A percentile compares a stretch with the other conserved stretches of the same genome.
Conservation (phyloP, 441 rosid genomes). For the Sinapis alba region DNA sequence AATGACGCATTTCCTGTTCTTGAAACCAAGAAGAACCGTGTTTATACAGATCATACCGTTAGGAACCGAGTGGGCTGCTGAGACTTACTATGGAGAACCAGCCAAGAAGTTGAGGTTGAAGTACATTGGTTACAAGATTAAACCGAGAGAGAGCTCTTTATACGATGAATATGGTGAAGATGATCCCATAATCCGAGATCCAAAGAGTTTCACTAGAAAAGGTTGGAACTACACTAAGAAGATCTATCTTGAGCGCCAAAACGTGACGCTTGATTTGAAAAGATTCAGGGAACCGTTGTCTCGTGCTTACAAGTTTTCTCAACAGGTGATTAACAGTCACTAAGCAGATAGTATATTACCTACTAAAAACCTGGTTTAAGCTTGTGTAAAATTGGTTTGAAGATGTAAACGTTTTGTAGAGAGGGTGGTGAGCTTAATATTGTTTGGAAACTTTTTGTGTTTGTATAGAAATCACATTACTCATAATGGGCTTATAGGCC, state of each 20-base stretch:
- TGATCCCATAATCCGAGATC: conserved; percentile 50
- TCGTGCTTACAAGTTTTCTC: conserved; percentile 35
- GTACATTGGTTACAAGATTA: conserved; percentile 70
- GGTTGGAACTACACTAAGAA: conserved; percentile 91
- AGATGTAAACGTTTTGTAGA: background rate
- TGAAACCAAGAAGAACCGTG: conserved; percentile 65
- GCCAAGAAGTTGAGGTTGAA: conserved; percentile 75
- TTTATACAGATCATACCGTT: conserved; percentile 85
- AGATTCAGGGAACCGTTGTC: conserved; percentile 56
- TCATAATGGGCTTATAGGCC: background rate
- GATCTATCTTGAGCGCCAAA: conserved; percentile 80
- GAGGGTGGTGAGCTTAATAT: background rate
- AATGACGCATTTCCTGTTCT: conserved; percentile 87
- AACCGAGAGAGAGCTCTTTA: conserved; percentile 73
- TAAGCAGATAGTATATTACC: background rate
- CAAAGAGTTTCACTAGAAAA: conserved; percentile 55
- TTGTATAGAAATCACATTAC: no score
- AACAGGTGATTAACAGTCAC: background rate
- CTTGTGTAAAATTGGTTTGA: background rate
- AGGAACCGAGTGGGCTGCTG: conserved; percentile 95
- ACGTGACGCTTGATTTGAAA: conserved; percentile 54
- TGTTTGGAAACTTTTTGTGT: background rate
- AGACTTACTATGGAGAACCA: conserved; percentile 83
- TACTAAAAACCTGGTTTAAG: background rate
- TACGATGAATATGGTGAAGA: conserved; percentile 52